Evolutionary conservation across 306 rosid genomes (phyloP).

Genomic region (Cicer cuneatum): DNA sequence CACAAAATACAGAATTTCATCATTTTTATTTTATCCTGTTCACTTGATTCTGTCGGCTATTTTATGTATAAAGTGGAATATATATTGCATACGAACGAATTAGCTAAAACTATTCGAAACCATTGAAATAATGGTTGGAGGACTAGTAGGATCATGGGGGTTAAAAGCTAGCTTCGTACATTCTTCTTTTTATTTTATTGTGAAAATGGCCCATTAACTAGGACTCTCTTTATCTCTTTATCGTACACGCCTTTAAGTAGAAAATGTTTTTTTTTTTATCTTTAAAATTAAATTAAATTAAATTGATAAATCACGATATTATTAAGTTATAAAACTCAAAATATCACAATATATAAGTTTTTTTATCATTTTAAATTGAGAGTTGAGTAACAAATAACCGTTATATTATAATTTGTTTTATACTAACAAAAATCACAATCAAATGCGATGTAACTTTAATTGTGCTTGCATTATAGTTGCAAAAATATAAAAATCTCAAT

Average conservation of each 20-base stretch:
- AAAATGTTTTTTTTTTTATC: not conserved
- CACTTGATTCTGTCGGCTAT: constrained; percentile 35
- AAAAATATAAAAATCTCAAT: too few relatives aligned
- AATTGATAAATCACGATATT: too few relatives aligned
- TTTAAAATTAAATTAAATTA: too few relatives aligned
- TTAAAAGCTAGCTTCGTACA: constrained; percentile 31
- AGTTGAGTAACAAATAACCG: too few relatives aligned
- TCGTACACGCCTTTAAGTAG: constrained; percentile 35
- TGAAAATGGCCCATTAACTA: constrained; percentile 33
- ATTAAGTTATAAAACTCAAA: too few relatives aligned
- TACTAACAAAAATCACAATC: too few relatives aligned
- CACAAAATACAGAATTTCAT: constrained; percentile 13
- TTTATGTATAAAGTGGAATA: constrained; percentile 23
- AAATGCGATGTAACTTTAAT: too few relatives aligned
- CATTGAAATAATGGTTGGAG: not conserved
- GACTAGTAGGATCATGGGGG: constrained; percentile 33
- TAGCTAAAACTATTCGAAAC: constrained; percentile 11
- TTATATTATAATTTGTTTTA: too few relatives aligned
- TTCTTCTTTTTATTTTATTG: constrained; percentile 26
- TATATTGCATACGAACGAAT: constrained; percentile 7
- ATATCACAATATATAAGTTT: too few relatives aligned
- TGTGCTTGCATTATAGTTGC: too few relatives aligned
- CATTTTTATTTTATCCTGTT: not conserved
- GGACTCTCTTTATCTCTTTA: constrained; percentile 4
- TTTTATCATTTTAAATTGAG: too few relatives aligned